These are phyloP conservation scores for Stephanodiscus minutulus DNA, from an alignment of 108 stramenopile species.

Conservation along the genomic window DNA sequence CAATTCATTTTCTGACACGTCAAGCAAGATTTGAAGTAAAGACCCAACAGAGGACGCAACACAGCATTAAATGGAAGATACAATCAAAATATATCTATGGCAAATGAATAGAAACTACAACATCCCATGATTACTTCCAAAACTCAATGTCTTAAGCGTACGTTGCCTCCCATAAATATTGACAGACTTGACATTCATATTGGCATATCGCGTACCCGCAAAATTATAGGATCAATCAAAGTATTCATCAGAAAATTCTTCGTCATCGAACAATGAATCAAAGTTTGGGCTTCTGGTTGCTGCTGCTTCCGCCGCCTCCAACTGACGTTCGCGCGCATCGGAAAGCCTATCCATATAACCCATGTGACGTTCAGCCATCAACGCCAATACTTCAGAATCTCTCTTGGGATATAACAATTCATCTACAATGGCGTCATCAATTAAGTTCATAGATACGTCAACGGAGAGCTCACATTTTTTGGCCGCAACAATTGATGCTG, in stretches of 20 bases:
- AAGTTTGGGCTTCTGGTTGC: slow-evolving; percentile 7
- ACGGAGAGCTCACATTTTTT: slow-evolving; percentile 43
- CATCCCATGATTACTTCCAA: no score
- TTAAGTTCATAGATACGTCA: slow-evolving; percentile 70
- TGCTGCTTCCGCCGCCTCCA: slow-evolving; percentile 48
- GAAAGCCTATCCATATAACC: slow-evolving; percentile 58
- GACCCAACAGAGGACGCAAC: no score
- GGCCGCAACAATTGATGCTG: slow-evolving; percentile 55
- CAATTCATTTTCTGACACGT: no score
- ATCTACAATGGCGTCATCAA: slow-evolving; percentile 63
- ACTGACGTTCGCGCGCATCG: slow-evolving; percentile 53
- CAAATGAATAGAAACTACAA: no score
- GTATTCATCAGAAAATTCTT: slow-evolving; percentile 17
- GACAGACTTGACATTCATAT: not conserved
- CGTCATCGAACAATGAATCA: slow-evolving; percentile 19
- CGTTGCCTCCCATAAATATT: not conserved
- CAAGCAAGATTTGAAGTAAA: no score
- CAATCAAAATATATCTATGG: no score
- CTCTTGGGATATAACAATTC: slow-evolving; percentile 50
- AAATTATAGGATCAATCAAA: slow-evolving; percentile 1
- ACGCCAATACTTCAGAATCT: slow-evolving; percentile 39
- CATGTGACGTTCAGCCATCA: slow-evolving; percentile 70
- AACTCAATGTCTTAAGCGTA: not conserved
- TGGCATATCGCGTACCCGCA: not conserved
- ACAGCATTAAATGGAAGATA: no score